Evolutionary conservation across 441 rosid species (phyloP), one percentile per base, ranked within the genome.

Genomic region (Croton laevigatus): DNA sequence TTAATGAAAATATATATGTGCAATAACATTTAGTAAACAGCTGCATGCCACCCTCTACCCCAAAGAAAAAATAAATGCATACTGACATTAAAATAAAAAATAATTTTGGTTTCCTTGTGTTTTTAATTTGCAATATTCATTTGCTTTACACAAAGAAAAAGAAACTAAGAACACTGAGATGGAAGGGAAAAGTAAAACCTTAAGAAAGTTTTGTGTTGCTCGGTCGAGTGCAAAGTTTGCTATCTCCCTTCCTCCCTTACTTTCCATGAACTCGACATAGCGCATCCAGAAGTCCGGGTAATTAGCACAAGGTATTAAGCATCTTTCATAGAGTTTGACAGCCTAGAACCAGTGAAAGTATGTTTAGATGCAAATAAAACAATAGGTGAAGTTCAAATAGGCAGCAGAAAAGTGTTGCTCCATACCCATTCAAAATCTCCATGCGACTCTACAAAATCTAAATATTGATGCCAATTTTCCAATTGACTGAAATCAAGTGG

Each of bases 371-470:
- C 27, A 53, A n/a, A 27, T 65, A 70, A 65, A 73, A 22, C 42
- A 40, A 44, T 4, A 66, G 14, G 59, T 63, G 68, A 22, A 52
- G 27, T 62, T 37, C 76, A 61, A 51, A 73, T 32, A 51, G 63
- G 70, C 57, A 65, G n/a, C 62, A 79, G 65, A 74, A 66, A 53
- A 52, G 70, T 38, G 68, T 13, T 55, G 77, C 42, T 60, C 57
- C 71, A 59, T 90, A 94, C 98, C 98, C 97, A 94, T 75, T 88
- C 96, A 78, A 94, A 88, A 88, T 94, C 97, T 38, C 82, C 86
- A 78, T 81, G 86, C 59, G 65, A 77, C 81, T 94, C 98, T 27
- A 80, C 94, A 73, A 94, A 94, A 84, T 82, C 85, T 76, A 94
- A 76, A 84, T 94, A 94, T 1, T 75, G 80, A 82, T 90, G 91